Evolutionary conservation across 176 grass and related monocot species (phyloP).

Genomic region (Olyra latifolia): DNA sequence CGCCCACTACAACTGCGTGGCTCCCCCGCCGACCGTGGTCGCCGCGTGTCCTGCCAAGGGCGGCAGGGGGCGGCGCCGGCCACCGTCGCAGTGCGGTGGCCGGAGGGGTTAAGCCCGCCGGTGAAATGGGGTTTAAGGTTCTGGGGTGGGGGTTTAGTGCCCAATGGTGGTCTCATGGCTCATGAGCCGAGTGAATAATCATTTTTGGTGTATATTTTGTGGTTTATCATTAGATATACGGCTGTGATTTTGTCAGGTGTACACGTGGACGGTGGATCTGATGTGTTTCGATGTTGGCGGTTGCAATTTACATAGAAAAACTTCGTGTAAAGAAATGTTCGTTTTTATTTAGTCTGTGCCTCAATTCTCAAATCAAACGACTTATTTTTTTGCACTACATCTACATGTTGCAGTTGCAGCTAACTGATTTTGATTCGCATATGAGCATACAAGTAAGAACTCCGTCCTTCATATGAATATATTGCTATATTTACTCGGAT

Average conservation of each 20-base stretch:
- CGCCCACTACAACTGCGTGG: conserved; percentile 69
- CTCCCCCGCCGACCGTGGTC: conserved; percentile 46
- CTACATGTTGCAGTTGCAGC: background rate
- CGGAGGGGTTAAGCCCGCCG: conserved; percentile 29
- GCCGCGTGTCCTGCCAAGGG: conserved; percentile 61
- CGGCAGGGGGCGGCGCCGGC: conserved; percentile 53
- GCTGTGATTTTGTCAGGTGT: conserved; percentile 30
- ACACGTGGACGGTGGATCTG: conserved; percentile 23
- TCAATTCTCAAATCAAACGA: conserved; percentile 16
- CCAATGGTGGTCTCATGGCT: conserved; percentile 23
- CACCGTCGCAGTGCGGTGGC: conserved; percentile 54
- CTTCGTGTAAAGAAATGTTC: conserved; percentile 30
- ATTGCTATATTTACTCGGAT: background rate
- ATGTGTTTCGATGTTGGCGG: background rate
- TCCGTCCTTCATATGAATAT: background rate
- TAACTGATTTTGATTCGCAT: background rate
- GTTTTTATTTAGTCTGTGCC: background rate
- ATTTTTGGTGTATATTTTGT: conserved; percentile 26
- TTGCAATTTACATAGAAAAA: conserved; percentile 30
- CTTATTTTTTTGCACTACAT: background rate
- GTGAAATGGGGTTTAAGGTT: background rate
- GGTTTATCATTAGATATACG: conserved; percentile 36
- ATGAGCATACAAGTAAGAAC: background rate
- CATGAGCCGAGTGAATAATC: conserved; percentile 36
- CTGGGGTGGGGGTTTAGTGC: conserved; percentile 26